Conservation (phyloP, 805 yeast genomes). For the Phaffomyces opuntiae region DNA sequence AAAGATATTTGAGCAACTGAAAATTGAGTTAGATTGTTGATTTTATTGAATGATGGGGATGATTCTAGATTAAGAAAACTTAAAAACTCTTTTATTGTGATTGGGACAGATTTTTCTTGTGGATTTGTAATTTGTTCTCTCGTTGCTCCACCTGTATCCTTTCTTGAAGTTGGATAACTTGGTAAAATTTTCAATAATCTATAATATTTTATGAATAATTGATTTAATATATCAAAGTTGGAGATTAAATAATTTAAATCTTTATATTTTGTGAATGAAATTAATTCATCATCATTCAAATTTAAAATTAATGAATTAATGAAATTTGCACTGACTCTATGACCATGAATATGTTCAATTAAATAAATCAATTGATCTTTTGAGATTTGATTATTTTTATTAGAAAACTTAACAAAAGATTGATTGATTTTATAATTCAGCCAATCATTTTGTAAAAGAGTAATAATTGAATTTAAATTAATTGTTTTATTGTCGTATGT, state of each 20-base stretch:
- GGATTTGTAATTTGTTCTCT: conserved; percentile 9
- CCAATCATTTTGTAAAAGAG: conserved; percentile 35
- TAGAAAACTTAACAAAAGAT: conserved; percentile 27
- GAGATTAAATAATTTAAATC: conserved; percentile 33
- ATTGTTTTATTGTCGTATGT: conserved; percentile 23
- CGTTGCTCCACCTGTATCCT: conserved; percentile 5
- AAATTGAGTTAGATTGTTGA: conserved; percentile 33
- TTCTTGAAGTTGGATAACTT: conserved; percentile 4
- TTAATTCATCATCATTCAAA: conserved; percentile 24
- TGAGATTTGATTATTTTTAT: conserved; percentile 24
- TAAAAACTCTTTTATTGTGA: conserved; percentile 30
- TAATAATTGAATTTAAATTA: conserved; percentile 32
- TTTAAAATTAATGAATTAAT: conserved; percentile 24
- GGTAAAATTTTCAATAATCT: conserved; percentile 9
- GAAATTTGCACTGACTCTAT: conserved; percentile 32
- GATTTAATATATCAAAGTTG: conserved; percentile 34
- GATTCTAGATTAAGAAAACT: conserved; percentile 29
- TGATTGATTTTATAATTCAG: conserved; percentile 28
- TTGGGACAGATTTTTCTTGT: conserved; percentile 24
- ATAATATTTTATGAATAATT: conserved; percentile 29
- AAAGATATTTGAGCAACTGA: conserved; percentile 35
- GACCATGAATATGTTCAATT: conserved; percentile 29
- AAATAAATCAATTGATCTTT: conserved; percentile 30
- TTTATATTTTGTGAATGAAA: conserved; percentile 29
- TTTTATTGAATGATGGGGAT: conserved; percentile 25